Base-by-base conservation (phyloP, 306 rosid genomes). In the Sindora glabra region DNA sequence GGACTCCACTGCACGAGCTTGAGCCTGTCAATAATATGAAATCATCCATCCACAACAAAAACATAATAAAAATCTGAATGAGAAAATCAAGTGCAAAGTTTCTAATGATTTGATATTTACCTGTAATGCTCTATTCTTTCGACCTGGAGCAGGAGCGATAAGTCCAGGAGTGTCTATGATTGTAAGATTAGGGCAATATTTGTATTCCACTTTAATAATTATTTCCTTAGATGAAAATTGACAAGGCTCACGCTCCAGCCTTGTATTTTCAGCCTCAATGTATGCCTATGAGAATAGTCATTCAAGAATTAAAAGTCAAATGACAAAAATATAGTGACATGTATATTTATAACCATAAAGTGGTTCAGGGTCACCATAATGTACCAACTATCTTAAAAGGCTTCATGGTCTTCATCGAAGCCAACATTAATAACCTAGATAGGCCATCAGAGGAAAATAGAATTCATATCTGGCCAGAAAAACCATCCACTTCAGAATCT, bases 111-210 rank as follows among this genome's bases (percentile, higher is more conserved):
- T 14, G 40, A 45, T 33, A 47, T 13, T 36, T 6, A 86, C 95
- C 95, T 83, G 95, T 11, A 86, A 60, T 2, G 74, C 84, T 27
- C 96, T 76, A 55, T 82, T 92, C 55, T 84, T 92, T 25, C 85
- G 81, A 42, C 96, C 96, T 0, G 96, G 96, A 33, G 96, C 99
- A 26, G 99, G 96, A 57, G 99, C 98, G 41, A 89, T 61, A 33
- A 92, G 94, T 7, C 96, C 96, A 5, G 95, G 96, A 56, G 99
- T 92, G 69, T 92, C 99, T 7, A 92, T 89, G 40, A 92, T 92
- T 13, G 96, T 92, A 62, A 89, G 96, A 52, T 92, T 92, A 0
- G 99, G 99, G 65, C 99, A 92, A 70, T 82, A 73, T 68, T 92
- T 92, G 74, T 86, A 92, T 25, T 83, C 90, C 14, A 92, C 90